These are phyloP conservation scores for Paradendryphiella salina DNA, from an alignment of 2,329 filamentous ascomycete species.

Conservation along the genomic window DNA sequence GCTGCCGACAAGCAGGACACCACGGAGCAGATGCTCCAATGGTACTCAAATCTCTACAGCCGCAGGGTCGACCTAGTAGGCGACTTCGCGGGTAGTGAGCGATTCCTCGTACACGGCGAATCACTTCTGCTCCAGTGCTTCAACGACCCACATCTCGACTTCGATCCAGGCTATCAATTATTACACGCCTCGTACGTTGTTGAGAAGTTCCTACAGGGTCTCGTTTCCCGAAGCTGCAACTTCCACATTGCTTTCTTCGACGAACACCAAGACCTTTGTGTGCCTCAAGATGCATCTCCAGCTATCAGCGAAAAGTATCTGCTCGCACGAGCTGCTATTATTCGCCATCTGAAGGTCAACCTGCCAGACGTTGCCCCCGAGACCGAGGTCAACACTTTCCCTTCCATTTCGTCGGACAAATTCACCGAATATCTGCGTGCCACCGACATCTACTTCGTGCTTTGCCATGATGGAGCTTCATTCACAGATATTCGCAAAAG, in stretches of 20 bases:
- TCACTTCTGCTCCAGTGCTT: constrained; percentile 69
- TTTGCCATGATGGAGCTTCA: constrained; percentile 66
- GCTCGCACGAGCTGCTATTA: constrained; percentile 65
- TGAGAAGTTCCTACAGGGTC: constrained; percentile 65
- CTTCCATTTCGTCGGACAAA: constrained; percentile 51
- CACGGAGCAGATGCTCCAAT: constrained; percentile 34
- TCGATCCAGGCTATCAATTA: constrained; percentile 67
- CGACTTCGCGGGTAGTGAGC: constrained; percentile 73
- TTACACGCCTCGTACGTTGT: constrained; percentile 71
- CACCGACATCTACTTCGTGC: constrained; percentile 66
- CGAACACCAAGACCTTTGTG: constrained; percentile 58
- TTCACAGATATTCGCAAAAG: constrained; percentile 28
- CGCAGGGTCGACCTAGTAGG: constrained; percentile 61
- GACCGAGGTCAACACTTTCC: constrained; percentile 55
- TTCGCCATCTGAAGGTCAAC: constrained; percentile 62
- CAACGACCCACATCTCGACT: constrained; percentile 65
- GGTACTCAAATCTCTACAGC: constrained; percentile 44
- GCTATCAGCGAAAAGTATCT: constrained; percentile 57
- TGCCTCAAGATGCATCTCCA: constrained; percentile 51
- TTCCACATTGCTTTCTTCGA: constrained; percentile 74
- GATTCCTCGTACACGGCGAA: constrained; percentile 74
- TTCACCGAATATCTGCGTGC: constrained; percentile 61
- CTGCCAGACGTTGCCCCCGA: constrained; percentile 45
- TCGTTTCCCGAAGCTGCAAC: constrained; percentile 66
- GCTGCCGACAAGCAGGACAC: constrained; percentile 24